Evolutionary conservation across 192 early-diverging fungal genomes (phyloP), one percentile per base, ranked within the genome.

Genomic region (Phycomyces blakesleeanus): DNA sequence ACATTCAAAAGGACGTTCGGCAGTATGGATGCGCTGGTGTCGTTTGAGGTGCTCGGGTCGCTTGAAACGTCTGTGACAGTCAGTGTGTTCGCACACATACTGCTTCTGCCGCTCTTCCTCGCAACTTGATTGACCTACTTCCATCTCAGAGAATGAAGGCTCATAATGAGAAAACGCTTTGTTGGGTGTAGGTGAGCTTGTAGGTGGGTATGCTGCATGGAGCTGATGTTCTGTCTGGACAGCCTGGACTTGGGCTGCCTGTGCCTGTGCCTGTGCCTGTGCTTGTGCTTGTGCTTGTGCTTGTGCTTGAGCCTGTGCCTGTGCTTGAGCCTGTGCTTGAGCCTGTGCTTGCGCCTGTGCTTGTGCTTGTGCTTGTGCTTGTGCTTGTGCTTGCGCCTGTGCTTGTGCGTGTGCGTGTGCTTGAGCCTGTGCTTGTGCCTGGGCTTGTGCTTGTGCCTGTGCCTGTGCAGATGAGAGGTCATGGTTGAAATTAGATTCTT

Each of bases 41-140:
- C 91, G 76, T 59, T 87, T 84, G 14, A 93, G 77, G 59, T 93
- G 91, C 63, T 91, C 89, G 55, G 83, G 80, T 34, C 89, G 86
- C 71, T 91, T 90, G 67, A 93, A 93, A 20, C 78, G 63, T 54
- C 78, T 72, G 8, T 71, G 71, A 40, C 84, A 86, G 21, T 71
- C 42, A 7, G 64, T 55, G 51, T 67, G 62, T 16, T 38, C 66
- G 52, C 74, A 76, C 1, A 63, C 56, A 55, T 76, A 68, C 6
- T 71, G 68, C 26, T 73, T 66, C 34, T 70, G 54, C 15, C 57
- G 20, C 9, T 57, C 52, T 34, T 47, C 22, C 24, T 44, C 7
- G 2, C 21, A 44, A 24, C 5, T 47, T 22, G 52, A 18, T 40
- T 24, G 52, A 16, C 14, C 44, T 41, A 25, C 18, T 11, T 29